Percentiles rank a stretch among this genome's conserved stretches.
These are phyloP conservation scores for Tuber microsphaerosporum DNA, from an alignment of 495 filamentous ascomycete genomes.

Conservation along the genomic window DNA sequence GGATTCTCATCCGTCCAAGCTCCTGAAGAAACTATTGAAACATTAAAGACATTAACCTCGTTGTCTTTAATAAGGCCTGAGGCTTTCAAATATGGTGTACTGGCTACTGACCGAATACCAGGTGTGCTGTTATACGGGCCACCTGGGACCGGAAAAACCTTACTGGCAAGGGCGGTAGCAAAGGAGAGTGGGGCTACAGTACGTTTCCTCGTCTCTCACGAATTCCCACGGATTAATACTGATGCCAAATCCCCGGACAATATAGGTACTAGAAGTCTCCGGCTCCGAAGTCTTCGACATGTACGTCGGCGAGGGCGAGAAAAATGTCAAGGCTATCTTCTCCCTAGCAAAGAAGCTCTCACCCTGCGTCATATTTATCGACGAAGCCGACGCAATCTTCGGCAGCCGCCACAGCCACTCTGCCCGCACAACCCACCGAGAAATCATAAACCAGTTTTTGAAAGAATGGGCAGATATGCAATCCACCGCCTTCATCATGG, in stretches of 20 bases:
- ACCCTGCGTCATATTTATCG: conserved; percentile 94
- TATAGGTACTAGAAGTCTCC: conserved; percentile 49
- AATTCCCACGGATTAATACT: conserved; percentile 35
- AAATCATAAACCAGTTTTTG: conserved; percentile 95
- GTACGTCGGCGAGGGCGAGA: conserved; percentile 93
- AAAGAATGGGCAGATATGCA: conserved; percentile 98
- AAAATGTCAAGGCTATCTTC: conserved; percentile 92
- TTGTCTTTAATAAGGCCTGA: conserved; percentile 83
- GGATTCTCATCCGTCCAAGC: conserved; percentile 81
- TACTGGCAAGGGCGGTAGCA: conserved; percentile 90
- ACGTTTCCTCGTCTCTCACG: background rate
- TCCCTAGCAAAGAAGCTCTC: conserved; percentile 80
- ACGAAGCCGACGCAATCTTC: conserved; percentile 91
- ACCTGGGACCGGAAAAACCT: conserved; percentile 90
- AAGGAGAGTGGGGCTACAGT: conserved; percentile 84
- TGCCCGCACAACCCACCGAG: conserved; percentile 62
- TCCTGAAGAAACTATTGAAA: conserved; percentile 72
- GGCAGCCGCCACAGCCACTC: conserved; percentile 58
- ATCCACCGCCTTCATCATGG: conserved; percentile 90
- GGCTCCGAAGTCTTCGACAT: conserved; percentile 79
- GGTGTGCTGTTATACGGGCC: conserved; percentile 89
- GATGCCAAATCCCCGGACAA: conserved; percentile 16
- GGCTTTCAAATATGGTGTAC: conserved; percentile 90
- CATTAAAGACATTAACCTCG: conserved; percentile 80
- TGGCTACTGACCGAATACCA: conserved; percentile 82